Evolutionary conservation across 345 rosid genomes (phyloP), one percentile per base, ranked within the genome.

Genomic region (Hibiscus tridactylites): DNA sequence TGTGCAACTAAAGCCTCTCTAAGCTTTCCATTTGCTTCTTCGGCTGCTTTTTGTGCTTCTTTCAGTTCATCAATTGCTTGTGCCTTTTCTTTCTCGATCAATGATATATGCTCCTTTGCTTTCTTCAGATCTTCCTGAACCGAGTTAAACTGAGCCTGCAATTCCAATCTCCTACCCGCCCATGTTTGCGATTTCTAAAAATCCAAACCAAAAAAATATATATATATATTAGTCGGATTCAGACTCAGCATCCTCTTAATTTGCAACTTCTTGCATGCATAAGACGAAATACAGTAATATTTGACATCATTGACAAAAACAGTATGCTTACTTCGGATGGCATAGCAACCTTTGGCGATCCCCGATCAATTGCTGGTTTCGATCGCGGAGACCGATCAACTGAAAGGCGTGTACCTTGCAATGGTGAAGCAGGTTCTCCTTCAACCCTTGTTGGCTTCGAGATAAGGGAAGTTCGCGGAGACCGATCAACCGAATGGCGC

Each of bases 71-170:
- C 88, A 57, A 90, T 52, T 19, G 96, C 91, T 74, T 83, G 84
- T 19, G 76, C 81, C 78, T 92, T 95, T 60, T 90, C 99, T 75
- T 90, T 89, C 85, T 89, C 94, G 61, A 90, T 75, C 56, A 81
- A 75, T 59, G 80, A 69, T 33, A 92, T 82, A 75, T 81, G 79
- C 79, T 92, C 94, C 71, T 85, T 95, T 0, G 97, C 89, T 81
- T 87, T 90, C 91, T 89, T 95, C 16, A 92, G 78, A 78, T 95
- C 99, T 74, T 92, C 97, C 87, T 89, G 91, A 66, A 84, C 82
- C 63, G 49, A 81, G 81, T 57, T 83, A 83, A 90, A 76, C 46
- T 93, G 97, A 10, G 82, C 76, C 80, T 85, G 90, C 42, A 88
- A 44, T 64, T 90, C 99, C 0, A 87, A 70, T 58, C 86, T 93